Evolutionary conservation across 371 early-diverging fungal genomes (phyloP), one percentile per base, ranked within the genome.

Genomic region (Mortierella sp.): DNA sequence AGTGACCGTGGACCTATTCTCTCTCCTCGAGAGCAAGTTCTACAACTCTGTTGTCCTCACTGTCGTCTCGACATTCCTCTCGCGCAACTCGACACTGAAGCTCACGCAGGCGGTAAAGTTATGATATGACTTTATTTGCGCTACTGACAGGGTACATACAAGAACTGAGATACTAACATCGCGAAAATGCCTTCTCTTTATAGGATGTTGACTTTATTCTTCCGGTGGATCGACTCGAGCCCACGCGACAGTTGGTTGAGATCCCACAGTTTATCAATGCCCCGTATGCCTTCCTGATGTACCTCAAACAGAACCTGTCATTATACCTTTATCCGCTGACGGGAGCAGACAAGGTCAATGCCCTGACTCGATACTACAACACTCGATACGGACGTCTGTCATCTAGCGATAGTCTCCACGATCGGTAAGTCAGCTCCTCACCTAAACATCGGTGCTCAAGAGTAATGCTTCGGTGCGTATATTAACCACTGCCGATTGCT

Each of bases 181-280:
- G 19, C 8, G 37, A 55, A 31, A 24, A 2, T 14, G 11, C 39
- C 24, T 6, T 19, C 5, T 45, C 58, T 41, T 19, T 19, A 43
- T 83, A 92, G 90, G 94, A 93, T 74, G 88, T 92, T 4, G 91
- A 93, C 22, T 93, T 92, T 47, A 90, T 93, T 53, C 73, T 93
- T 1, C 94, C 94, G 0, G 84, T 91, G n/a, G 86, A 89, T 53
- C 86, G 77, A 58, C 74, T 64, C 87, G 88, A 9, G 67, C 84
- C 43, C 37, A 69, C 81, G 2, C 86, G 79, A 13, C 85, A 85
- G 70, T 79, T 74, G 6, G 77, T 93, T 26, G 76, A 78, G 29
- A 82, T 95, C 31, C 94, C 94, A 10, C 66, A 61, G 4, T 64
- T 86, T 19, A 85, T 95, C 26, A 83, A 86, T 26, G 92, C 91